Evolutionary conservation across 106 monocot species (phyloP), one percentile per base, ranked within the genome.

Genomic region (Acanthochlamys bracteata): DNA sequence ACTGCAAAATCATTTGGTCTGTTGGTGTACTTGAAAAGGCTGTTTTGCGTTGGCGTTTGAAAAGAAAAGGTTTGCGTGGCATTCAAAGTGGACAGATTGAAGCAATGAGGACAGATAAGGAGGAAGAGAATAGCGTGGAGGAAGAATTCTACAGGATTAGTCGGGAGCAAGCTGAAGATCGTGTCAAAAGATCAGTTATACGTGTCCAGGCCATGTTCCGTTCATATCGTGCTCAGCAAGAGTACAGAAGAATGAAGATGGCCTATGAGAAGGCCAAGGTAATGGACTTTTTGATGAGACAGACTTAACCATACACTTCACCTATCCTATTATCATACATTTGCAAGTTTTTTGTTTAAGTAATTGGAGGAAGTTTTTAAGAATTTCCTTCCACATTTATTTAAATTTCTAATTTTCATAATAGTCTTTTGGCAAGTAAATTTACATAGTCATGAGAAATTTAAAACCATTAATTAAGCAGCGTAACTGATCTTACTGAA

Each of bases 1-100:
- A 98, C 66, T 21, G 53, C 14, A 88, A 92, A 61, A 76, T 98
- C 40, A 56, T 76, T 69, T 92, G 96, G 96, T 98, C 96, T 23
- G 96, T 92, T 46, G 96, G 96, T 40, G 70, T 98, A 23, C 75
- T 98, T 66, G 96, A 98, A 72, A 98, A 98, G 77, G 96, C 83
- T 52, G 69, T 98, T 53, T 69, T 98, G 33, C 75, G 96, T 15
- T 98, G 96, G 96, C 82, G 91, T 13, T 42, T 80, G 62, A 98
- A 92, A 66, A 88, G 78, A 58, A 87, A 79, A 57, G 96, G 96
- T 23, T 60, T 98, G 39, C 88, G 96, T 46, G 96, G 92, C 24
- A 79, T 98, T 21, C 83, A 86, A 43, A 63, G 51, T 61, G 80
- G 78, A 57, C 46, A 41, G 15, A 27, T 21, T 20, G 54, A 64